Evolutionary conservation across 192 early-diverging fungal genomes (phyloP), one percentile per base, ranked within the genome.

Genomic region (Entomortierella parvispora): DNA sequence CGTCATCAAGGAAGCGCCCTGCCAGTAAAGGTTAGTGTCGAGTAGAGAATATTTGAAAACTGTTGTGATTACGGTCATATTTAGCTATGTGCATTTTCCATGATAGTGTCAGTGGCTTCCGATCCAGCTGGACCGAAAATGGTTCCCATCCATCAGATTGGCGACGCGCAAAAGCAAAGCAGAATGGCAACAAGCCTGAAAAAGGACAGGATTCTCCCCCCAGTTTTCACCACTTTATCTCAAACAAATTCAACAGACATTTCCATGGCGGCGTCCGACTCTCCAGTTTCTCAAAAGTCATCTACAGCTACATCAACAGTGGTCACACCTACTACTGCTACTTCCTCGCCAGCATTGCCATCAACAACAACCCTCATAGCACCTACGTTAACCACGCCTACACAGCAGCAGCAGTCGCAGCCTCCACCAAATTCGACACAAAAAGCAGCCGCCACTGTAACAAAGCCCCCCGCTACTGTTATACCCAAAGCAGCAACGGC

Each of bases 81-180:
- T 37, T n/a, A 20, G 10, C 9, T 4, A 53, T 28, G 26, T n/a
- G n/a, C n/a, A n/a, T n/a, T 34, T 2, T 9, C 22, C 15, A 12
- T 42, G 17, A 34, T 9, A 8, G 22, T 20, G 23, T 31, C 61
- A 6, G 32, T 18, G 11, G 4, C 54, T 25, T 51, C 37, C 9
- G 40, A 23, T 23, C 25, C 55, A 3, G 6, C 57, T 4, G 70
- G 70, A 2, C 71, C 71, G 0, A 61, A 56, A 23, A 11, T 77
- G 32, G 74, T 77, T 4, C 74, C 74, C 17, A 77, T 77, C 37
- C 37, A 68, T 52, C 63, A 68, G 43, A 53, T 77, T 37, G 65
- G 65, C 28, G 65, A 58, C 15, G 25, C 37, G 34, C 45, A 52
- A 47, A 3, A 62, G 1, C 32, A 15, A 25, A 44, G 32, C 20